These are phyloP conservation scores for Lachnellula hyalina DNA, from an alignment of 2,329 filamentous ascomycete species.

Conservation along the genomic window DNA sequence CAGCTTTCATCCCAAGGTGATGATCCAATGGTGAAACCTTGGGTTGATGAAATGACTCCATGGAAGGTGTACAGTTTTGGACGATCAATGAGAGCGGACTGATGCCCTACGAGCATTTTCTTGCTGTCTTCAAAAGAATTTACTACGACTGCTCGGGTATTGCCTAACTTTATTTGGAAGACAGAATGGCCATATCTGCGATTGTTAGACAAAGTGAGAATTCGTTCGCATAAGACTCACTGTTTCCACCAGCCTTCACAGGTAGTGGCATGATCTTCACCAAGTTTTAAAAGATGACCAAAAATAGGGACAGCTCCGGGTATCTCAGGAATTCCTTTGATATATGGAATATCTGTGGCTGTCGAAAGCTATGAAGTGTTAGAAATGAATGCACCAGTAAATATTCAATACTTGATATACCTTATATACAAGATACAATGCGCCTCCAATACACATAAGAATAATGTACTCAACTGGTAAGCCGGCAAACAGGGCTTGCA, in stretches of 20 bases:
- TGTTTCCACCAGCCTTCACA: conserved; percentile 46
- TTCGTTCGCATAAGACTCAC: conserved; percentile 43
- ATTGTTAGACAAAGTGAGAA: conserved; percentile 49
- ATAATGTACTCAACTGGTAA: too few relatives aligned
- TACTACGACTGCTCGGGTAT: conserved; percentile 50
- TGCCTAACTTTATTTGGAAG: conserved; percentile 54
- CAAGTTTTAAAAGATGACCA: conserved; percentile 46
- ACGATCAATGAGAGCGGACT: conserved; percentile 45
- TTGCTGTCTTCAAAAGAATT: conserved; percentile 49
- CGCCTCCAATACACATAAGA: too few relatives aligned
- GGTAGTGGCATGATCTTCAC: conserved; percentile 47
- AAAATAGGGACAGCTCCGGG: conserved; percentile 45
- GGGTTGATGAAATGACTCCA: conserved; percentile 47
- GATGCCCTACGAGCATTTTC: conserved; percentile 44
- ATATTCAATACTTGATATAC: too few relatives aligned
- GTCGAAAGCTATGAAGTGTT: conserved; percentile 17
- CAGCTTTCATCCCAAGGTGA: conserved; percentile 81
- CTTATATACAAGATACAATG: too few relatives aligned
- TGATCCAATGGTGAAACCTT: conserved; percentile 77
- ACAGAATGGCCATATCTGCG: conserved; percentile 47
- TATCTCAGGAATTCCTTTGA: conserved; percentile 44
- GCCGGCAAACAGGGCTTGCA: too few relatives aligned
- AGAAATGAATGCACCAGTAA: too few relatives aligned
- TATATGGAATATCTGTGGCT: conserved; percentile 44
- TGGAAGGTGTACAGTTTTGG: conserved; percentile 50